Evolutionary conservation across 2,329 filamentous ascomycete genomes (phyloP).

Genomic region (Trichophyton verrucosum): DNA sequence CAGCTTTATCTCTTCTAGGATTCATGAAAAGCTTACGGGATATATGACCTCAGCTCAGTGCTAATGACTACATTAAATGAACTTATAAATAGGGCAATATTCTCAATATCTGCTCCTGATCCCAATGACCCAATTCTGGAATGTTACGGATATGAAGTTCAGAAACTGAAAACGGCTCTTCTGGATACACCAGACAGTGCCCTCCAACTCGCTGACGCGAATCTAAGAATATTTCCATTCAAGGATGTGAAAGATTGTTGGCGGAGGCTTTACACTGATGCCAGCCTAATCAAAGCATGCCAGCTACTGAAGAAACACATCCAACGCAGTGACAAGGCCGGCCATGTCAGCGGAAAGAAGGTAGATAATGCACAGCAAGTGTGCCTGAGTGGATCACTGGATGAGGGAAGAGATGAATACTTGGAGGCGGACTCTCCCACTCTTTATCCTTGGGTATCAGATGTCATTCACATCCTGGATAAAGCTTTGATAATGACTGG

Average conservation of each 20-base stretch:
- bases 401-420: background rate
- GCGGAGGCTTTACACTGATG: conserved; percentile 47
- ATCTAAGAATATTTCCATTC: conserved; percentile 45
- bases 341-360: background rate
- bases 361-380: background rate
- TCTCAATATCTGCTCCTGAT: conserved; percentile 19
- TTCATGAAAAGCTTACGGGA: background rate
- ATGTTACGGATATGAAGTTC: conserved; percentile 21
- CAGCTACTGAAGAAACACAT: conserved; percentile 17
- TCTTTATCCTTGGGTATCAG: conserved; percentile 38
- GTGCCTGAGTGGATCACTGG: no score
- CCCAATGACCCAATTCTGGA: conserved; percentile 26
- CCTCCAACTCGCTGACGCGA: conserved; percentile 38
- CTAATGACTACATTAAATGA: conserved; percentile 13
- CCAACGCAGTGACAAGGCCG: background rate
- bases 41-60: background rate
- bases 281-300: conserved; percentile 38
- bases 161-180: conserved; percentile 17
- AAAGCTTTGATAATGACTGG: conserved; percentile 65
- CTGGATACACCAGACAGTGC: conserved; percentile 29
- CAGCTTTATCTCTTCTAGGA: no score
- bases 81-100: conserved; percentile 18
- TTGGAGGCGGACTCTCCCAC: background rate
- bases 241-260: conserved; percentile 45
- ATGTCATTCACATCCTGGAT: conserved; percentile 56